Base-by-base conservation (phyloP, 1,284 basidiomycete genomes). In the Afroboletus lepidellus region DNA sequence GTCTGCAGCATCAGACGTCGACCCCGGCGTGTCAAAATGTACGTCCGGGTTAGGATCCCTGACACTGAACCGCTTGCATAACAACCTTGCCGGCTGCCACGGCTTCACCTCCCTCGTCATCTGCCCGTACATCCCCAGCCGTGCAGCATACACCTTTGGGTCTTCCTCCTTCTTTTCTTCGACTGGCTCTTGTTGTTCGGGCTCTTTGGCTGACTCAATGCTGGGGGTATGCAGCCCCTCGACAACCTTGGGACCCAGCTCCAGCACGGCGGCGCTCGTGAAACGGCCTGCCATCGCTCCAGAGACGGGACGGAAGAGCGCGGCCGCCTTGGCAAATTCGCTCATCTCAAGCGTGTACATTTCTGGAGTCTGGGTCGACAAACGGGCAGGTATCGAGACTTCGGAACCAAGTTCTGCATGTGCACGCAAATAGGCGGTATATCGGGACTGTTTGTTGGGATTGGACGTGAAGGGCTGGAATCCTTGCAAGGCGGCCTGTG, bases 41-140 rank as follows among this genome's bases (percentile, higher is more conserved):
- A 62, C 29, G 16, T 70, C 63, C 0, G 82, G 81, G 58, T 87
- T 82, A 3, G 87, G 95, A 66, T 95, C 91, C 59, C 87, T 88
- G 33, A 98, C 89, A 1, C 91, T 90, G 68, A 98, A 97, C n/a
- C 96, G 83, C 69, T 95, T 97, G 72, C 94, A 98, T 16, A 99
- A 74, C 49, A 98, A 72, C 55, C 79, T 79, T 20, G 82, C 83
- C 0, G 96, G 96, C 60, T 84, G 83, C 86, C 92, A 98, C 0
- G 79, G 67, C 54, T 75, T 79, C 25, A 79, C 75, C 53, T 90
- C 87, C 34, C 94, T 77, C 20, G 94, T 98, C 63, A 94, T 72
- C 12, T 79, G 76, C 1, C 96, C 96, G 66, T 88, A 97, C 85
- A 94, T 92, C 21, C 92, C 93, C 65, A 88, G 69, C 25, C 79